Percentiles rank a stretch among this genome's conserved stretches.
phyloP scores from a whole-genome alignment of 176 grass and related monocot genomes.

The Aechmea fasciata region DNA sequence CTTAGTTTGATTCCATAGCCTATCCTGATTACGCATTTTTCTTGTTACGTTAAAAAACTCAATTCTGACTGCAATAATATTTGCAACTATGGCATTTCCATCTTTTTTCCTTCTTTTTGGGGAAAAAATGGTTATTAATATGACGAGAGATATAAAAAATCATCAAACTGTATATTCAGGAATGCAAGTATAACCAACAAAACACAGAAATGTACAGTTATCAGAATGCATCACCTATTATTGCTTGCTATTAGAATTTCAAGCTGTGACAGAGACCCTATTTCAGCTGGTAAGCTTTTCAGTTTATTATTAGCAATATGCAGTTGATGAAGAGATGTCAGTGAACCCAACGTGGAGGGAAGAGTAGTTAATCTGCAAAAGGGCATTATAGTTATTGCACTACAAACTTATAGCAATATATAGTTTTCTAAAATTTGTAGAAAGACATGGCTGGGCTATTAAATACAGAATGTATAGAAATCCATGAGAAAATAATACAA shows the following conservation, averaged over 20 bases:
- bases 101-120: no score
- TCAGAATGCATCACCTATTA: constrained; percentile 51
- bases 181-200: constrained; percentile 1
- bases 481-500: constrained; percentile 2
- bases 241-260: constrained; percentile 67
- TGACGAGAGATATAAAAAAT: background rate
- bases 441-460: background rate
- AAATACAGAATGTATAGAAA: background rate
- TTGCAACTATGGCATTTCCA: no score
- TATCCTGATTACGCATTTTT: no score
- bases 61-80: no score
- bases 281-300: constrained; percentile 55
- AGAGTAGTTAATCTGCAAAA: constrained; percentile 67
- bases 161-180: background rate
- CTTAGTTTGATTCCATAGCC: no score
- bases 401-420: background rate
- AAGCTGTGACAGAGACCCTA: constrained; percentile 67
- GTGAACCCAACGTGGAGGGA: constrained; percentile 46
- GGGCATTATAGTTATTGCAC: constrained; percentile 5
- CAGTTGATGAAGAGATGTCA: constrained; percentile 63
- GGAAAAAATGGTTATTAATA: background rate
- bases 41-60: no score
- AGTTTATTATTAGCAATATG: constrained; percentile 68
- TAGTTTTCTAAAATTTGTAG: background rate
- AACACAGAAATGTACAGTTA: constrained; percentile 4